Conservation (phyloP, 2,329 filamentous ascomycete species). For the Colletotrichum cereale region DNA sequence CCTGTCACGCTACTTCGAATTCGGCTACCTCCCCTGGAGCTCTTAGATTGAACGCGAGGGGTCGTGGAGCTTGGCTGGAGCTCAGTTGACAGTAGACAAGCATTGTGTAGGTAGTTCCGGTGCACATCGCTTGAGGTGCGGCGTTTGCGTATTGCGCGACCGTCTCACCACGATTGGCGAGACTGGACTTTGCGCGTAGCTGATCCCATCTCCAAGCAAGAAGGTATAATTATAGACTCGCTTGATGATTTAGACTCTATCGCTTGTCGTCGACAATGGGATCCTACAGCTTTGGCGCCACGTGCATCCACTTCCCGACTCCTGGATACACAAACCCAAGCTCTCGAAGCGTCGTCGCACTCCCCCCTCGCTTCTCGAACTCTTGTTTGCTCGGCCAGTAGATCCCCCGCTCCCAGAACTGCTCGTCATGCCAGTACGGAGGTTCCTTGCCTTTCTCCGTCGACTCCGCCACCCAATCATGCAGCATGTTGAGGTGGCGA, state of each 20-base stretch:
- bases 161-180: constrained; percentile 12
- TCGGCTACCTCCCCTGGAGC: constrained; percentile 33
- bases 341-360: constrained; percentile 70
- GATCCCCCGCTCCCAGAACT: constrained; percentile 78
- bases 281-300: constrained; percentile 16
- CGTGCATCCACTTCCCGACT: constrained; percentile 26
- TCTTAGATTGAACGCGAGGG: constrained; percentile 39
- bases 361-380: constrained; percentile 76
- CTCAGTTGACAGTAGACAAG: background rate
- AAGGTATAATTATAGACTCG: background rate
- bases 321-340: constrained; percentile 41
- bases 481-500: constrained; percentile 76
- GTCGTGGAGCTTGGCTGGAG: constrained; percentile 19
- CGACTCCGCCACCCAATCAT: constrained; percentile 70
- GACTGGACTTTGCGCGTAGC: background rate
- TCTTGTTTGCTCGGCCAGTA: constrained; percentile 78
- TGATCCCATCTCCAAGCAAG: background rate
- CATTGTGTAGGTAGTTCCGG: background rate
- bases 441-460: constrained; percentile 73
- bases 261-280: background rate
- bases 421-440: constrained; percentile 77
- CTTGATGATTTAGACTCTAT: background rate
- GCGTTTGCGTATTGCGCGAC: constrained; percentile 6
- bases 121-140: background rate
- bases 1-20: constrained; percentile 36